Percentiles rank a stretch among this genome's conserved stretches.
Evolutionary conservation across 2,329 filamentous ascomycete genomes (phyloP).

Genomic region (Polytolypa hystricis): DNA sequence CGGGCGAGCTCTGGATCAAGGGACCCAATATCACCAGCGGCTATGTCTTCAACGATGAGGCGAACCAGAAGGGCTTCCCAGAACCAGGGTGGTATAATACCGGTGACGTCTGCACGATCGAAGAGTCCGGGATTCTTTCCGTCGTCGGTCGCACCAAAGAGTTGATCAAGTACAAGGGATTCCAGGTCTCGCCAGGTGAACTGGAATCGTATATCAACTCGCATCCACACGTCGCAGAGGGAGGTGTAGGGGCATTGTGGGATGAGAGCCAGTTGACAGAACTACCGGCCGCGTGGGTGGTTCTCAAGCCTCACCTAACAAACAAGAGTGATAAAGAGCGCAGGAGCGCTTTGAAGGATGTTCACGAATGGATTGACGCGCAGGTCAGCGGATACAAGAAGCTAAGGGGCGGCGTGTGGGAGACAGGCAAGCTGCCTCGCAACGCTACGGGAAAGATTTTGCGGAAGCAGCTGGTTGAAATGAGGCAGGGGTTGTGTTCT

Average conservation of each 20-base stretch:
- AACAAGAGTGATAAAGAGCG: constrained; percentile 11
- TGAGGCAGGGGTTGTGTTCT: too few relatives aligned
- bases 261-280: constrained; percentile 24
- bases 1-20: constrained; percentile 36
- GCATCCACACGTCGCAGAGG: constrained; percentile 28
- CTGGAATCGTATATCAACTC: constrained; percentile 28
- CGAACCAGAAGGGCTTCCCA: constrained; percentile 28
- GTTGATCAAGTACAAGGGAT: constrained; percentile 35
- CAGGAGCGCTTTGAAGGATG: constrained; percentile 16
- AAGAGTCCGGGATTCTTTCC: constrained; percentile 21
- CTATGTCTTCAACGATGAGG: constrained; percentile 32
- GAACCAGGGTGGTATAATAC: constrained; percentile 35
- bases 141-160: constrained; percentile 33
- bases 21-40: constrained; percentile 35
- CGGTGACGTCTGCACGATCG: constrained; percentile 34
- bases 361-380: constrained; percentile 23
- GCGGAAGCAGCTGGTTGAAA: background rate
- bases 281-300: constrained; percentile 30
- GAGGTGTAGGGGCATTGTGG: constrained; percentile 22
- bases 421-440: background rate
- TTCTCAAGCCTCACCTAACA: constrained; percentile 20
- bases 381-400: constrained; percentile 35
- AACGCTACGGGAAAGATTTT: background rate
- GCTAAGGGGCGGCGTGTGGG: constrained; percentile 13
- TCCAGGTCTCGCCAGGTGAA: constrained; percentile 31